Percentiles rank a stretch among this genome's conserved stretches.
phyloP scores from a whole-genome alignment of 441 rosid species.

The Croton setiger region DNA sequence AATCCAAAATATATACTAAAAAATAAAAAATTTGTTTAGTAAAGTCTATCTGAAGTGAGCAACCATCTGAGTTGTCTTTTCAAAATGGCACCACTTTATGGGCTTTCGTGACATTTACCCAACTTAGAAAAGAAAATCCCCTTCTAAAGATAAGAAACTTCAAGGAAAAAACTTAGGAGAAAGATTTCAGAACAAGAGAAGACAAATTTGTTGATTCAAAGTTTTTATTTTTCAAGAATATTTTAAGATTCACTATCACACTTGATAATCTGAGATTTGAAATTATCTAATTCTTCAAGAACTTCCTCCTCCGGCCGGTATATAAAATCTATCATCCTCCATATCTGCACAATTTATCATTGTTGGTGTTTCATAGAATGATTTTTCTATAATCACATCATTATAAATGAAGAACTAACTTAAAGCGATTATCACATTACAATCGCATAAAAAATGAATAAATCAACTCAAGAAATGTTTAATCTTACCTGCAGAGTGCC shows the following conservation, averaged over 20 bases:
- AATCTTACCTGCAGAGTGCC: slow-evolving; percentile 45
- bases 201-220: neutral
- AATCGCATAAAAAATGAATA: neutral
- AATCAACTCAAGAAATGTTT: neutral
- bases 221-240: neutral
- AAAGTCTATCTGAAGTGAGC: too few species aligned
- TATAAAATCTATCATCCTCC: slow-evolving; percentile 60
- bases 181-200: too few species aligned
- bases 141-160: too few species aligned
- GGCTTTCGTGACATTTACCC: too few species aligned
- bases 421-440: neutral
- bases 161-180: too few species aligned
- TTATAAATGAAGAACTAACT: neutral
- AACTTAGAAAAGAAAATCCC: too few species aligned
- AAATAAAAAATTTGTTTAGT: too few species aligned
- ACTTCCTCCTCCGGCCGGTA: slow-evolving; percentile 58
- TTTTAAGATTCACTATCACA: slow-evolving; percentile 17
- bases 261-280: slow-evolving; percentile 38
- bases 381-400: neutral
- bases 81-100: too few species aligned
- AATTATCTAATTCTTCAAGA: slow-evolving; percentile 47
- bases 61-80: too few species aligned
- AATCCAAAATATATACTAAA: too few species aligned
- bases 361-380: neutral
- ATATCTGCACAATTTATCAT: slow-evolving; percentile 41